Evolutionary conservation across 371 early-diverging fungal genomes (phyloP).

Genomic region (Lichtheimia hyalospora): DNA sequence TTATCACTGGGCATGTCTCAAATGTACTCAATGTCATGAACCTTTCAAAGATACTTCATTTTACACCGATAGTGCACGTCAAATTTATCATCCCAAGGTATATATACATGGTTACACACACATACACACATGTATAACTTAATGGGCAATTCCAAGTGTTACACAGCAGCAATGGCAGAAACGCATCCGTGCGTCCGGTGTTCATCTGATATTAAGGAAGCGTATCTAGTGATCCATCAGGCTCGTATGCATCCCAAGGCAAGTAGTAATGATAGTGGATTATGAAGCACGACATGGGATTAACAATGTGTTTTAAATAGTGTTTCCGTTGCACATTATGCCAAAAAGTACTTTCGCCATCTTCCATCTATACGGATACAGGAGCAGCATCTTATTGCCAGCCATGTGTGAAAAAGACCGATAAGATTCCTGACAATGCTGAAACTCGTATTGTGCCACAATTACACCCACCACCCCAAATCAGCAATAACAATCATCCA

Average conservation of each 20-base stretch:
- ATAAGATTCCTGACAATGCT: conserved; percentile 11
- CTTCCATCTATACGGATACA: conserved; percentile 30
- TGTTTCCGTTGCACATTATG: conserved; percentile 43
- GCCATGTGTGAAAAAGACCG: conserved; percentile 12
- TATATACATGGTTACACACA: neutral
- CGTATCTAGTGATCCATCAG: conserved; percentile 23
- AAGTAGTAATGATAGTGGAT: conserved; percentile 1
- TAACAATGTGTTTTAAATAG: conserved; percentile 8
- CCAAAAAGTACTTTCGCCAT: conserved; percentile 29
- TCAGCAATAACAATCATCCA: neutral
- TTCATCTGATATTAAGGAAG: conserved; percentile 19
- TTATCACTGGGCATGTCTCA: conserved; percentile 42
- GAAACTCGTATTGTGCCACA: conserved; percentile 41
- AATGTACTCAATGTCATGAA: conserved; percentile 28
- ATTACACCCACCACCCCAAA: conserved; percentile 12
- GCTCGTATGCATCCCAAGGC: conserved; percentile 27
- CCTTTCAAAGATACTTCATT: conserved; percentile 34
- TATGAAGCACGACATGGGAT: conserved; percentile 1
- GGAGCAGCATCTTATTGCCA: conserved; percentile 28
- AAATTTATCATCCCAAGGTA: conserved; percentile 40
- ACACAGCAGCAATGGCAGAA: neutral
- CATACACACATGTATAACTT: neutral
- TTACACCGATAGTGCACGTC: conserved; percentile 21
- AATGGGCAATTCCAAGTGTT: neutral
- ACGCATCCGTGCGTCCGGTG: conserved; percentile 19